phyloP scores from a whole-genome alignment of 78 protist genomes.

The Dictyostelium purpureum region DNA sequence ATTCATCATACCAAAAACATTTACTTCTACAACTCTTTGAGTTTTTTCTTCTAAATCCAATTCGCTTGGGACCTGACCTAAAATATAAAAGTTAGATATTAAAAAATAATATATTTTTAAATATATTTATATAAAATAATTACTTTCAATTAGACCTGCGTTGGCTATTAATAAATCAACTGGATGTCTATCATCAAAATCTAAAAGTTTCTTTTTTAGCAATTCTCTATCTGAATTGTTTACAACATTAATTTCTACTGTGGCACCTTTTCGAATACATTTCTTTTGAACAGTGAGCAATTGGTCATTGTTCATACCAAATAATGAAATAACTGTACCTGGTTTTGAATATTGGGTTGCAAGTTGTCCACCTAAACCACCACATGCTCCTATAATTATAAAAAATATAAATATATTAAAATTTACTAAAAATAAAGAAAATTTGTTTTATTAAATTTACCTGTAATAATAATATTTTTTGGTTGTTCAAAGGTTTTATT shows the following conservation, averaged over 20 bases:
- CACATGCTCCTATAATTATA: too few relatives aligned
- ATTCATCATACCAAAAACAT: slow-evolving; percentile 13
- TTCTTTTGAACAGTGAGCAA: background rate
- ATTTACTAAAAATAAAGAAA: too few relatives aligned
- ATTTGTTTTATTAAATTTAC: too few relatives aligned
- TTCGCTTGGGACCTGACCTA: too few relatives aligned
- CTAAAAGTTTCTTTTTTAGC: background rate
- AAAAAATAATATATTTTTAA: too few relatives aligned
- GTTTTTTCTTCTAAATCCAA: slow-evolving; percentile 5
- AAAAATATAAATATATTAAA: too few relatives aligned
- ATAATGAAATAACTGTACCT: background rate
- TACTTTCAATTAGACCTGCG: slow-evolving; percentile 12
- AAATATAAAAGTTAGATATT: too few relatives aligned
- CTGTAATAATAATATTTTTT: background rate
- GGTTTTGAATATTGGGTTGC: background rate
- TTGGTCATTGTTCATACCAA: slow-evolving; percentile 6
- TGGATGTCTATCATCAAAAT: background rate
- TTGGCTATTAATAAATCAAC: slow-evolving; percentile 33
- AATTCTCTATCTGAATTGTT: background rate
- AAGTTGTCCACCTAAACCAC: slow-evolving; percentile 22
- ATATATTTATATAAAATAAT: background rate
- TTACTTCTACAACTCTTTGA: background rate
- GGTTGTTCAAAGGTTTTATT: background rate
- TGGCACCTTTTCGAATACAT: slow-evolving; percentile 8
- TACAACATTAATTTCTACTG: background rate